Conservation (phyloP, 2,329 filamentous ascomycete genomes). For the Didymella lethalis region DNA sequence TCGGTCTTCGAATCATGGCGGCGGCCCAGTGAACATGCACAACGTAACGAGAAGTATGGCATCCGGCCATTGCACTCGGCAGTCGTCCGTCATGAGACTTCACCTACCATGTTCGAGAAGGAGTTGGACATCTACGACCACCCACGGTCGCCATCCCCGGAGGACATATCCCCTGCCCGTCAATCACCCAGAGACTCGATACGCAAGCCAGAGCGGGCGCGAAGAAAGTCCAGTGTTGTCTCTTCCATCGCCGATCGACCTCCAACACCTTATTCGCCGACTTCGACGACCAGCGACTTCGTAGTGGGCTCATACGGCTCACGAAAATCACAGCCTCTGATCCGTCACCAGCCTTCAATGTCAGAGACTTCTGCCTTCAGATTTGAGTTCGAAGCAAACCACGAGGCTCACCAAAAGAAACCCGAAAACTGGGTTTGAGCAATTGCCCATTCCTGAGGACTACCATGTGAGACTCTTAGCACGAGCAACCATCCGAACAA, state of each 20-base stretch:
- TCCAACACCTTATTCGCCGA: slow-evolving; percentile 51
- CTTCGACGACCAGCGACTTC: slow-evolving; percentile 41
- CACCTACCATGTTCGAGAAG: slow-evolving; percentile 48
- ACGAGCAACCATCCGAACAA: slow-evolving; percentile 13
- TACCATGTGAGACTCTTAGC: slow-evolving; percentile 15
- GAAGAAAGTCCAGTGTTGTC: slow-evolving; percentile 47
- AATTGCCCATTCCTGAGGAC: slow-evolving; percentile 9
- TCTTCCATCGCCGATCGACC: slow-evolving; percentile 49
- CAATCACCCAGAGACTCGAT: slow-evolving; percentile 42
- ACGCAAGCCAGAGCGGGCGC: slow-evolving; percentile 43
- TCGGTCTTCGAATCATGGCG: slow-evolving; percentile 54
- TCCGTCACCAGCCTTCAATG: slow-evolving; percentile 48
- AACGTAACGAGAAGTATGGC: slow-evolving; percentile 47
- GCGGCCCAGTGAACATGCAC: slow-evolving; percentile 48
- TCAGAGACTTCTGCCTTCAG: slow-evolving; percentile 50
- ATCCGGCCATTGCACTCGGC: slow-evolving; percentile 41
- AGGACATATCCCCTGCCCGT: slow-evolving; percentile 27
- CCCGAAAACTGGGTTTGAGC: slow-evolving; percentile 32
- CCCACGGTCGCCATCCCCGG: slow-evolving; percentile 41
- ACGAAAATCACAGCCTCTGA: slow-evolving; percentile 41
- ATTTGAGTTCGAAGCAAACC: slow-evolving; percentile 44
- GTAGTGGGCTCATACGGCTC: slow-evolving; percentile 35
- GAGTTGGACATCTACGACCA: slow-evolving; percentile 41
- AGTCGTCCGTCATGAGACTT: slow-evolving; percentile 37
- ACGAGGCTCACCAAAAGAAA: slow-evolving; percentile 30